Base-by-base conservation (phyloP, 306 rosid species). In the Fragaria iinumae region DNA sequence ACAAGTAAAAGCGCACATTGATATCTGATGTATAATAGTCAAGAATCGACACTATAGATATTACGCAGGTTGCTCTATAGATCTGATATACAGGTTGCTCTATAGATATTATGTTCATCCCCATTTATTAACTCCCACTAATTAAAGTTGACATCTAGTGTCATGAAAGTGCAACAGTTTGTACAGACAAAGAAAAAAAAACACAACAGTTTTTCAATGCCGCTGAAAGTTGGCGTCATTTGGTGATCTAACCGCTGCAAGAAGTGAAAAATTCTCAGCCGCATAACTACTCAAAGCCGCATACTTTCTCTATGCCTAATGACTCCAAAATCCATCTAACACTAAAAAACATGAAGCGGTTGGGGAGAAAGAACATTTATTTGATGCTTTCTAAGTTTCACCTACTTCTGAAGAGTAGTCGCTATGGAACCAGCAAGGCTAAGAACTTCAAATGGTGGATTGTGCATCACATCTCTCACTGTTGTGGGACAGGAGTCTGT, bases 401-500 rank as follows among this genome's bases (percentile, higher is more conserved):
- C 65, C 65, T 89, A 91, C 80, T 90, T 89, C 75, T 89, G 93
- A 69, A 91, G 91, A 69, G 90, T 78, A 69, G 96, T 81, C 9
- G 97, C 93, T 83, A 93, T 89, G 63, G 98, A 89, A 70, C 90
- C 85, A 11, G 97, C 90, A 14, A 93, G 89, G 88, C 98, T 89
- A 69, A 93, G 96, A 84, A 93, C 80, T 86, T 95, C 96, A 84
- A 95, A 95, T 17, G 99, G 99, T 59, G 87, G 88, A 66, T 44
- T 92, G 76, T 82, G 79, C 85, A n/a, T 81, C 78, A 95, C 92
- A 18, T 86, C 92, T 78, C 80, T 88, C 77, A 87, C 97, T 0
- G 99, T 91, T 77, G 85, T 56, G 32, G 99, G 97, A 73, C 97
- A 95, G 38, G 97, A 95, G 78, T 95, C 99, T 64, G 99, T 89